phyloP scores from a whole-genome alignment of 805 yeast genomes.

The Teunomyces funiuensis region DNA sequence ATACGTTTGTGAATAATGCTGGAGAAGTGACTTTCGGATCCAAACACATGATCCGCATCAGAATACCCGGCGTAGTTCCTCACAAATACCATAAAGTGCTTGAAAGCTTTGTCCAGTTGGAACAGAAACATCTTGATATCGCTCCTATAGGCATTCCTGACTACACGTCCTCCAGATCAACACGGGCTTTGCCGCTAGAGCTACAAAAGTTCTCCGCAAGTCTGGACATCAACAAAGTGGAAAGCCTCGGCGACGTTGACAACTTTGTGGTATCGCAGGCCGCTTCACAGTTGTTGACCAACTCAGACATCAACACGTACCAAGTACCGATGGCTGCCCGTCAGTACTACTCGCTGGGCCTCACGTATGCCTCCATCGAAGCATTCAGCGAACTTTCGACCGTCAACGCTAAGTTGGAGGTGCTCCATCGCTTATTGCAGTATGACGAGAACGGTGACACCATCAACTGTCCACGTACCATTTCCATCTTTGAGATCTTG shows the following conservation, averaged over 20 bases:
- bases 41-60: slow-evolving; percentile 43
- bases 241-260: slow-evolving; percentile 4
- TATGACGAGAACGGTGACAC: slow-evolving; percentile 33
- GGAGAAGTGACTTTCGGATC: slow-evolving; percentile 56
- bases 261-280: slow-evolving; percentile 37
- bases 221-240: slow-evolving; percentile 4
- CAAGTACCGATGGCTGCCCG: slow-evolving; percentile 38
- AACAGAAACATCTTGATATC: slow-evolving; percentile 28
- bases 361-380: slow-evolving; percentile 37
- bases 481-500: slow-evolving; percentile 38
- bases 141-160: slow-evolving; percentile 42
- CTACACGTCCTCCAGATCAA: slow-evolving; percentile 25
- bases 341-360: slow-evolving; percentile 30
- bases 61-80: slow-evolving; percentile 58
- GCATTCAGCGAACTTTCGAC: slow-evolving; percentile 43
- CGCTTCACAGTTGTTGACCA: slow-evolving; percentile 31
- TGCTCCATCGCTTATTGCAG: slow-evolving; percentile 47
- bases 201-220: slow-evolving; percentile 10
- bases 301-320: slow-evolving; percentile 36
- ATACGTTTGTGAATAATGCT: slow-evolving; percentile 53
- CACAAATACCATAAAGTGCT: slow-evolving; percentile 24
- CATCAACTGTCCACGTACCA: slow-evolving; percentile 28
- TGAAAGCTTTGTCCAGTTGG: slow-evolving; percentile 26
- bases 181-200: slow-evolving; percentile 19
- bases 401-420: slow-evolving; percentile 43